Evolutionary conservation across 352 stramenopile genomes (phyloP), one percentile per base, ranked within the genome.

Genomic region (Pythium scleroteichum): DNA sequence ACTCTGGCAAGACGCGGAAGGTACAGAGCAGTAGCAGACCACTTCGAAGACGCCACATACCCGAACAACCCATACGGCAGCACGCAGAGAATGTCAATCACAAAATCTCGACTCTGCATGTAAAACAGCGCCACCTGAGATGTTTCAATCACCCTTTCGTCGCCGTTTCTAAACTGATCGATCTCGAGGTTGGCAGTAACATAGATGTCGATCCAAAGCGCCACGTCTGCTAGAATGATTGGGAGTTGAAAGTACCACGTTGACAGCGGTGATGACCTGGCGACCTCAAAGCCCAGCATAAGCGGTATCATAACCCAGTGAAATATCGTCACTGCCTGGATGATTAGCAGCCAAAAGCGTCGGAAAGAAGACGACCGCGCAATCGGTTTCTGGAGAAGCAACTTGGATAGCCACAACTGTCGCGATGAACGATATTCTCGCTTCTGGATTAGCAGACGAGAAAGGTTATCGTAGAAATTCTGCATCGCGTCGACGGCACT

Each of bases 131-230:
- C 73, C 0, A 74, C 66, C 2, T 71, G 64, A 3, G 17, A 55
- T 46, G 19, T 68, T 1, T 69, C 47, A 3, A 59, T 41, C 20
- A 76, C 24, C 33, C 66, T 77, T 52, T 80, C 78, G 16, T 70
- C 50, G 16, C 65, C 69, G 12, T 56, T 49, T 1, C 22, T 69
- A 44, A 63, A 70, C 2, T 62, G 64, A 9, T 27, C 19, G 19
- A 64, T 17, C 24, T 68, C 58, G 35, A 88, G 40, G 29, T 88
- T 76, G 7, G 78, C 62, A 19, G 73, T 85, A 22, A 85, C 17
- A 56, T 85, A 88, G 16, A 85, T 63, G 27, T 88, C 79, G 0
- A 62, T 24, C 5, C 55, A 51, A 5, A 87, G 62, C 0, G 79
- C 9, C 13, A 87, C 20, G 55, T 87, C 79, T 13, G 69, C 29